Base-by-base conservation (phyloP, 2,329 filamentous ascomycete species). In the Phialemoniopsis sp. region DNA sequence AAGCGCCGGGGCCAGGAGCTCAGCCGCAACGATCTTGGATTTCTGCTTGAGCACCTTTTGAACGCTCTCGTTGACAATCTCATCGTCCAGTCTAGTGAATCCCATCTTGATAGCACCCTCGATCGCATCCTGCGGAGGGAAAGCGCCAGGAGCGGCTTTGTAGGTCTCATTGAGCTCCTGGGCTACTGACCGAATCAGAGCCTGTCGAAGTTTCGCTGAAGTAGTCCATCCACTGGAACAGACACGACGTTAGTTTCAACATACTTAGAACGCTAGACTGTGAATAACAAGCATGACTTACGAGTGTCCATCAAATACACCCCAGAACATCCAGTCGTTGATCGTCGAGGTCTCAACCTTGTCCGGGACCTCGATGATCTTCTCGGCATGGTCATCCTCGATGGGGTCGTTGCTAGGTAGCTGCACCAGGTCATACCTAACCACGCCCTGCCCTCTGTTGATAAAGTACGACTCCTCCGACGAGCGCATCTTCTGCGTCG, bases 311-410 rank as follows among this genome's bases (percentile, higher is more conserved):
- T 98, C 93, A 62, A 97, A 98, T 14, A 98, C 90, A 42, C 90
- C 93, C 93, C 94, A 98, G 62, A 98, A 98, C 89, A 97, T 97
- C 93, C 93, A 98, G 63, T 98, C 94, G 45, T 78, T 87, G 43
- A 73, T 80, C 14, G 72, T 48, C 13, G 75, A 72, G 29, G 73
- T 60, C 28, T 58, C 52, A 64, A 57, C 76, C 65, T 53, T 76
- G 38, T 76, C 74, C 5, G 88, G 85, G 8, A 96, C 80, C 62
- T 97, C 88, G 34, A 98, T 89, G 54, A 97, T 96, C 75, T 95
- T 95, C 68, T 98, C 93, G 38, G 90, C 87, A 58, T 98, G 93
- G 57, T 98, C 94, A 56, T 98, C 93, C 67, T 98, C 93, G 43
- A 98, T 98, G 0, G 93, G 93, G 53, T 95, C 88, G 61, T 98